Conservation (phyloP, 164 flowering plant species). For the Macadamia integrifolia region DNA sequence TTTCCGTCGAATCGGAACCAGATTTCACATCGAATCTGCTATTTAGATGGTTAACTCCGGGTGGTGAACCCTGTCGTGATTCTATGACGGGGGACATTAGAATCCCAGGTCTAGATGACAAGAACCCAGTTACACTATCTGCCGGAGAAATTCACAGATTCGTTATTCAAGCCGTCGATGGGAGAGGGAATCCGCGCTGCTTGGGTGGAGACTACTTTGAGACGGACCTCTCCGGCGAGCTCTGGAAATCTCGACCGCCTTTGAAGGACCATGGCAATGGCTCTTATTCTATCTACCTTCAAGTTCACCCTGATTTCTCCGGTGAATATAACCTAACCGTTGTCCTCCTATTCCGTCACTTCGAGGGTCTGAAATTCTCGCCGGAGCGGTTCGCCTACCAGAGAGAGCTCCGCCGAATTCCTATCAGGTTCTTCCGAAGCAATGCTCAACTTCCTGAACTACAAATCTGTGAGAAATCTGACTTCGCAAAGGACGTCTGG, state of each 20-base stretch:
- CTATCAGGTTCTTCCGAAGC: slow-evolving; percentile 32
- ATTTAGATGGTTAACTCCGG: slow-evolving; percentile 53
- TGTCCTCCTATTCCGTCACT: slow-evolving; percentile 66
- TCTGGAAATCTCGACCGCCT: slow-evolving; percentile 84
- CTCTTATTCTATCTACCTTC: slow-evolving; percentile 57
- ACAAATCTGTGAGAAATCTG: slow-evolving; percentile 37
- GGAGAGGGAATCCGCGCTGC: slow-evolving; percentile 44
- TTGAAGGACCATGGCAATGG: slow-evolving; percentile 73
- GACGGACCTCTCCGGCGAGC: slow-evolving; percentile 73
- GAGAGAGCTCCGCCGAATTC: slow-evolving; percentile 39
- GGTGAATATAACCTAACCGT: slow-evolving; percentile 61
- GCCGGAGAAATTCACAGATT: slow-evolving; percentile 68
- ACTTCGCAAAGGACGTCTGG: slow-evolving; percentile 60
- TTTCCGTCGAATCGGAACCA: slow-evolving; percentile 47
- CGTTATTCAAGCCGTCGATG: slow-evolving; percentile 57
- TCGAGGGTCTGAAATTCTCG: slow-evolving; percentile 64
- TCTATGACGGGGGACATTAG: slow-evolving; percentile 40
- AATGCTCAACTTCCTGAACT: slow-evolving; percentile 35
- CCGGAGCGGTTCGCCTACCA: slow-evolving; percentile 48
- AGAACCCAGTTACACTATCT: slow-evolving; percentile 25
- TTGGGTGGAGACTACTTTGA: slow-evolving; percentile 91
- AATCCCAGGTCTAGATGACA: slow-evolving; percentile 43
- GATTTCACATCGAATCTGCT: slow-evolving; percentile 54
- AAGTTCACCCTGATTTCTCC: slow-evolving; percentile 75
- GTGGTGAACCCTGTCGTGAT: slow-evolving; percentile 61